Base-by-base conservation (phyloP, 1,284 basidiomycete genomes). In the Thelephora terrestris region DNA sequence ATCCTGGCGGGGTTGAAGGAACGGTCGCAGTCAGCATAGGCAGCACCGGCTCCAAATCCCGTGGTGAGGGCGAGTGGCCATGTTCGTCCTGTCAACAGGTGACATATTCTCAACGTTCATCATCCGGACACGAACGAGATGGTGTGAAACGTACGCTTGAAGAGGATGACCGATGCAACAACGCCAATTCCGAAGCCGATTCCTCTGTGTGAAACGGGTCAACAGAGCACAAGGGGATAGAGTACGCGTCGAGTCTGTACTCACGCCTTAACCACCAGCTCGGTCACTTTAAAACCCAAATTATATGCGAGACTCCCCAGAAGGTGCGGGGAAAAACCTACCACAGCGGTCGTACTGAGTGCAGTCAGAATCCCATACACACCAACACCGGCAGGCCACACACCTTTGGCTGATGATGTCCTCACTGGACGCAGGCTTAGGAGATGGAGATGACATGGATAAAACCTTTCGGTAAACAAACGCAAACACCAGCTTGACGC, bases 41-140 rank as follows among this genome's bases (percentile, higher is more conserved):
- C 90, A 50, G 84, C 81, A 52, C 91, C 91, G 43, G 82, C 74
- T 43, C 89, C 92, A 63, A 90, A 96, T 53, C 95, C 94, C 18
- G 93, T 92, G 6, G 89, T 79, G 50, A 98, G 80, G 52, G 91
- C 87, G 53, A 98, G 87, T 21, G 95, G 95, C 91, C 93, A 98
- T 61, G 88, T 89, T 56, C 94, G 90, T 73, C 95, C 94, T 98
- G 65, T 27, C 50, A 23, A 25, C 9, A 23, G 10, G 10, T 4
- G 39, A 20, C 12, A 21, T 12, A n/a, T 4, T 2, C 5, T 42
- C 39, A 12, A n/a, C 14, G 6, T 14, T 42, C 39, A 12, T 42
- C 9, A 42, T 6, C 5, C 12, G 27, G 9, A 36, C 18, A 35
- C 37, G 52, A 39, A n/a, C 16, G 32, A 49, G 42, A 49, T 40